A percentile compares a stretch with the other conserved stretches of the same genome.
These are phyloP conservation scores for Pseudogymnoascus sp. DNA, from an alignment of 2,329 filamentous ascomycete genomes.

Conservation along the genomic window DNA sequence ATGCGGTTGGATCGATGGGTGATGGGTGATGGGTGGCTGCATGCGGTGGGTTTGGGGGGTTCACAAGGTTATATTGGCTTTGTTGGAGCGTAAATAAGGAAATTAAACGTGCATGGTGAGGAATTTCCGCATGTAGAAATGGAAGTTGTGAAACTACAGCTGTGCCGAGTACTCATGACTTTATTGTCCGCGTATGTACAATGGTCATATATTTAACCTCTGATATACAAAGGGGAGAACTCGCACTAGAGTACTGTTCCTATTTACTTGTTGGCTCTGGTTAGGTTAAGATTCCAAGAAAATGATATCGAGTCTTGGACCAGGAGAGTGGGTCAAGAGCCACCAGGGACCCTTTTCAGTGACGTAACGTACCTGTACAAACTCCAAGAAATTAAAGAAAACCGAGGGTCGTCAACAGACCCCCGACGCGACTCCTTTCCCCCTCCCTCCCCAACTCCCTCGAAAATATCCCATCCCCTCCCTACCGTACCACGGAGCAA, in stretches of 20 bases:
- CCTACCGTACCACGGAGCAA: neutral
- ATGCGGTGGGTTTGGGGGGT: neutral
- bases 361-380: neutral
- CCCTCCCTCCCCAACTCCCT: neutral
- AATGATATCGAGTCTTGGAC: neutral
- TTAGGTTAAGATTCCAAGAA: neutral
- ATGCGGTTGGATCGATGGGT: neutral
- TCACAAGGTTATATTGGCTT: neutral
- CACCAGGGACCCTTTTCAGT: neutral
- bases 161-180: neutral
- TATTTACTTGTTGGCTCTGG: neutral
- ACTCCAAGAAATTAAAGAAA: constrained; percentile 1
- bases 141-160: neutral
- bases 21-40: neutral
- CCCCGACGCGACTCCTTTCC: neutral
- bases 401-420: neutral
- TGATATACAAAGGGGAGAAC: neutral
- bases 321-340: neutral
- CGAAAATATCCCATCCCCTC: neutral
- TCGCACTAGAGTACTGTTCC: neutral
- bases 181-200: neutral
- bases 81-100: neutral
- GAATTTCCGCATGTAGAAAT: neutral
- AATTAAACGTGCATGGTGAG: neutral
- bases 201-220: neutral